Evolutionary conservation across 345 rosid species (phyloP).

Genomic region (Eucalyptus fibrosa): DNA sequence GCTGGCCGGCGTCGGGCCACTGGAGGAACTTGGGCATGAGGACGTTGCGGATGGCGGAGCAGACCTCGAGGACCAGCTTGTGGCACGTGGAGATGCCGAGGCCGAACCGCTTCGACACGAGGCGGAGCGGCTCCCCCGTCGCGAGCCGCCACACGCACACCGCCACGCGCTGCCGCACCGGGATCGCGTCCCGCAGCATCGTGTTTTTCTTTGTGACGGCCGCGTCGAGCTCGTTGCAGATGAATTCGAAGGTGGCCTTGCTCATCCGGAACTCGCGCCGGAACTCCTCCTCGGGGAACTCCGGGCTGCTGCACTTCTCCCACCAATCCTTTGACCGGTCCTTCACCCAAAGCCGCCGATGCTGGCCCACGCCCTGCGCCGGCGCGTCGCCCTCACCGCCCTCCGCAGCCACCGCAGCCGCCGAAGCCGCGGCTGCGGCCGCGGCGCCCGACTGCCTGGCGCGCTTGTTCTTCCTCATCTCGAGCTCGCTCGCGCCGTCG

Average conservation of each 20-base stretch:
- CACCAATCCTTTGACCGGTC: slow-evolving; percentile 54
- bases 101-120: slow-evolving; percentile 42
- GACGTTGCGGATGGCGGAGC: slow-evolving; percentile 22
- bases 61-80: slow-evolving; percentile 41
- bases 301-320: slow-evolving; percentile 30
- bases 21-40: slow-evolving; percentile 35
- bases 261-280: slow-evolving; percentile 31
- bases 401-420: background rate
- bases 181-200: slow-evolving; percentile 41
- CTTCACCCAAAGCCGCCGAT: slow-evolving; percentile 48
- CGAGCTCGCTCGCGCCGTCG: background rate
- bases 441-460: background rate
- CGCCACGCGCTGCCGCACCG: slow-evolving; percentile 45
- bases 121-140: slow-evolving; percentile 36
- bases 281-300: slow-evolving; percentile 38
- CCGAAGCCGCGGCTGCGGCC: background rate
- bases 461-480: background rate
- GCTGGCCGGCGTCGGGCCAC: slow-evolving; percentile 26
- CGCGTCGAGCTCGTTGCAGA: slow-evolving; percentile 30
- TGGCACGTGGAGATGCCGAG: slow-evolving; percentile 52
- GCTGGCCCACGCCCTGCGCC: background rate
- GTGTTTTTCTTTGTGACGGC: slow-evolving; percentile 43
- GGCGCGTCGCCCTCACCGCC: background rate
- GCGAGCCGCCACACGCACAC: slow-evolving; percentile 54
- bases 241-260: slow-evolving; percentile 24